Conservation (phyloP, 2,329 filamentous ascomycete genomes). For the Purpureocillium lavendulum region DNA sequence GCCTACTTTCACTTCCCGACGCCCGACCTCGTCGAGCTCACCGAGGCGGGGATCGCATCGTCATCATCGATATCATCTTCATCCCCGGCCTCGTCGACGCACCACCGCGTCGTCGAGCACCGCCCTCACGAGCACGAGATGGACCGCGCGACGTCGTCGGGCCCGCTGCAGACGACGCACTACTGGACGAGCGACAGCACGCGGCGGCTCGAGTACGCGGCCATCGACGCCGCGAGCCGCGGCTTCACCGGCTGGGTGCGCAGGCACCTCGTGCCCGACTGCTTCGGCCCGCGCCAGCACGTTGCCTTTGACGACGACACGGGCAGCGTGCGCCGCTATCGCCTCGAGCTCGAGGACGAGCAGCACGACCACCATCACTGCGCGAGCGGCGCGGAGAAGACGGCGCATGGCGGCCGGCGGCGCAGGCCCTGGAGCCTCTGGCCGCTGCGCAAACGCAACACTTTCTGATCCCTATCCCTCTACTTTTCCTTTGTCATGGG, state of each 20-base stretch:
- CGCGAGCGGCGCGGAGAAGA: background rate
- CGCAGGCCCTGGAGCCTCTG: background rate
- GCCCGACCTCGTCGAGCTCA: conserved; percentile 27
- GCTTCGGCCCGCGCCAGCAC: conserved; percentile 43
- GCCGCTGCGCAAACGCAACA: background rate
- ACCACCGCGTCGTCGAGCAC: no score
- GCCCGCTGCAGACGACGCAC: conserved; percentile 48
- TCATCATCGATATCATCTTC: no score
- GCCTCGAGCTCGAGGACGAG: conserved; percentile 47
- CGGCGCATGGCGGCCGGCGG: conserved; percentile 5
- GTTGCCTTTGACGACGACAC: conserved; percentile 53
- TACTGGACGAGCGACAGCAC: conserved; percentile 61
- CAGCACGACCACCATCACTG: conserved; percentile 15
- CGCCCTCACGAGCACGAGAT: no score
- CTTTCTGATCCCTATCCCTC: no score
- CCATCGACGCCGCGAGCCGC: conserved; percentile 53
- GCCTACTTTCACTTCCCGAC: conserved; percentile 43
- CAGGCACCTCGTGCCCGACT: conserved; percentile 50
- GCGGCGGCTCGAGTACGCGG: conserved; percentile 55
- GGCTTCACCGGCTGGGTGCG: conserved; percentile 54
- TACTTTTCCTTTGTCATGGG: no score
- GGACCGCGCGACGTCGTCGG: no score
- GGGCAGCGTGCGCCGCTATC: conserved; percentile 55
- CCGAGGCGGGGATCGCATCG: conserved; percentile 4
- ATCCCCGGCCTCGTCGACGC: no score